These are phyloP conservation scores for Ceratocystiopsis sp. DNA, from an alignment of 2,329 filamentous ascomycete genomes.

Conservation along the genomic window DNA sequence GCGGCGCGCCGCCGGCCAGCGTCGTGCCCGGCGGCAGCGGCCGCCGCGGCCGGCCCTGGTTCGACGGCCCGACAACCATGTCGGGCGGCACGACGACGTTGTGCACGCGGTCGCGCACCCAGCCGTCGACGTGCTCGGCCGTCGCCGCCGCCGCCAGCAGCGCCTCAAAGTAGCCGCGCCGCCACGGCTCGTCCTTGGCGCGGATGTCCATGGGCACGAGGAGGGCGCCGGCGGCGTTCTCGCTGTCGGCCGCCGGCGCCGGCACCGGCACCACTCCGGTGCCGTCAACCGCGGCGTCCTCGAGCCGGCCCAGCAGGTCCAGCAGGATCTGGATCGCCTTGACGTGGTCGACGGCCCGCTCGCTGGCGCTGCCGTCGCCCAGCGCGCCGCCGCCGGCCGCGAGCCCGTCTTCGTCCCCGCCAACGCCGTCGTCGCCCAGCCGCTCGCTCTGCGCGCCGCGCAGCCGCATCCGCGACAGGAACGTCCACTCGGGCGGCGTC, in stretches of 20 bases:
- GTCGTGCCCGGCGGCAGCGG: slow-evolving; percentile 53
- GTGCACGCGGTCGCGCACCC: slow-evolving; percentile 52
- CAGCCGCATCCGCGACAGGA: slow-evolving; percentile 49
- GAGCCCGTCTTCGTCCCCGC: slow-evolving; percentile 13
- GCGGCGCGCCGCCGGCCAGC: slow-evolving; percentile 44
- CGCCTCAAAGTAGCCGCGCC: slow-evolving; percentile 67
- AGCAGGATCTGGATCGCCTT: slow-evolving; percentile 43
- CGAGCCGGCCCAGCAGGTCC: slow-evolving; percentile 46
- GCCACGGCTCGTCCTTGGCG: slow-evolving; percentile 66
- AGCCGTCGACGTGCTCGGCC: slow-evolving; percentile 68
- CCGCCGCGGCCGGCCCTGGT: slow-evolving; percentile 60
- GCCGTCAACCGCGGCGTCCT: slow-evolving; percentile 53
- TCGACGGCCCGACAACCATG: slow-evolving; percentile 65
- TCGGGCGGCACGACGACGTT: slow-evolving; percentile 53
- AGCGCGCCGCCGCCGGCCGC: not conserved
- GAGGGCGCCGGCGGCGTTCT: not conserved
- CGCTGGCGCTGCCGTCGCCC: slow-evolving; percentile 9
- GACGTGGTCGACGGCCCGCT: slow-evolving; percentile 48
- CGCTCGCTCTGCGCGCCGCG: slow-evolving; percentile 46
- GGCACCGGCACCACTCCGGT: slow-evolving; percentile 24
- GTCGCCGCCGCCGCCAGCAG: slow-evolving; percentile 61
- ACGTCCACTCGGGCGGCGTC: slow-evolving; percentile 68
- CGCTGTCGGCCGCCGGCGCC: not conserved
- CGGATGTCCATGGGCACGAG: slow-evolving; percentile 42
- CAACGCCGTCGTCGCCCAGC: slow-evolving; percentile 26